Base-by-base conservation (phyloP, 2,329 filamentous ascomycete species). In the Lachnellula occidentalis region DNA sequence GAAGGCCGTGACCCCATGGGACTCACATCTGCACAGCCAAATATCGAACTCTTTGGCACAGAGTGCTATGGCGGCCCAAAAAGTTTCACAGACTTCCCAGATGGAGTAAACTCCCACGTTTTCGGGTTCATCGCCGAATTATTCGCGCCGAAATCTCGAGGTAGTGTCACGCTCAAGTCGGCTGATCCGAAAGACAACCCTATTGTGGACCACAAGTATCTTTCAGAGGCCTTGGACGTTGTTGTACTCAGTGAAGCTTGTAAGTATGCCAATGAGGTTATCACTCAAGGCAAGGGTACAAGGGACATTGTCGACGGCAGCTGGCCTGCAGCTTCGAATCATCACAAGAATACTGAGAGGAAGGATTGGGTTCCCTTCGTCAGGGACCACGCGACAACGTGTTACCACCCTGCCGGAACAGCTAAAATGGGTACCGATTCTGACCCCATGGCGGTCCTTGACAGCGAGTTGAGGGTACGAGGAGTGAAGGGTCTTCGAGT, bases 1-100 rank as follows among this genome's bases (percentile, higher is more conserved):
- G 67, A 73, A 24, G 79, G 78, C 4, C 78, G 82, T 4, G 83
- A 86, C 60, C 81, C 83, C 0, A 86, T 87, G 82, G 80, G 78
- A 17, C 70, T 86, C 15, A 77, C 76, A 0, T 68, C 72, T 0
- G 66, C 68, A 5, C 83, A 86, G 62, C 80, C 83, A 0, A 81
- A 85, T 61, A 66, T 83, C 48, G 83, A 86, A 61, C 78, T 83
- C 67, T 85, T 83, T 69, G 80, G 75, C 34, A 84, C 81, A 0
- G 82, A 85, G 63, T 79, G 78, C 61, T 84, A 83, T 59, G 80
- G 80, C 4, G 80, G 80, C 0, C 81, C 81, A 0, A 81, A 81
- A 58, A 78, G 83, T 56, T 83, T 75, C 56, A 70, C 73, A 19
- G 69, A 81, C 37, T 78, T 76, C 51, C 82, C 81, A 0, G 59